A percentile compares a stretch with the other conserved stretches of the same genome.
These are phyloP conservation scores for Termitomyces eurrhizus DNA, from an alignment of 768 basidiomycete species.

Conservation along the genomic window DNA sequence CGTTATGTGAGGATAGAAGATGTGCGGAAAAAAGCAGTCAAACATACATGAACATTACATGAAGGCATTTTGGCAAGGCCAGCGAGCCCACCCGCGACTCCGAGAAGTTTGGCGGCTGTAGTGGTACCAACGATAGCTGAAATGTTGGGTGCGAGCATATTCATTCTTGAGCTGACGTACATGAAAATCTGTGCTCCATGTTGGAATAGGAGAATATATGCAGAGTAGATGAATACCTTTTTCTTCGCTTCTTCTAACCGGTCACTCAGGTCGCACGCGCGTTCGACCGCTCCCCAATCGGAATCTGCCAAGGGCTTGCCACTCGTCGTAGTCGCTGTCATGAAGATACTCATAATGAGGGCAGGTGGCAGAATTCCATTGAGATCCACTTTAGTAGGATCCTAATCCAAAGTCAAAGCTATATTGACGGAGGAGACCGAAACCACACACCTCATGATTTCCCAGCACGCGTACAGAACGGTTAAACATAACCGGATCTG, in stretches of 20 bases:
- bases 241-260: slow-evolving; percentile 86
- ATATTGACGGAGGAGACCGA: not conserved
- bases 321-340: slow-evolving; percentile 89
- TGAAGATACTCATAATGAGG: slow-evolving; percentile 92
- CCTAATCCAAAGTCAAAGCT: slow-evolving; percentile 36
- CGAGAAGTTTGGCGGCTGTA: slow-evolving; percentile 96
- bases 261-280: slow-evolving; percentile 87
- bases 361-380: slow-evolving; percentile 79
- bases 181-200: slow-evolving; percentile 73
- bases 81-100: slow-evolving; percentile 90
- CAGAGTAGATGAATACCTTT: slow-evolving; percentile 45
- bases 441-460: slow-evolving; percentile 63
- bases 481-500: slow-evolving; percentile 90
- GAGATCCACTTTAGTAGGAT: slow-evolving; percentile 83
- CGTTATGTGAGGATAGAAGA: not conserved
- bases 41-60: slow-evolving; percentile 88
- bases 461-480: slow-evolving; percentile 85
- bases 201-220: slow-evolving; percentile 1
- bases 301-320: slow-evolving; percentile 67
- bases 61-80: slow-evolving; percentile 93
- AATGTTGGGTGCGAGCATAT: slow-evolving; percentile 95
- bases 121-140: slow-evolving; percentile 98
- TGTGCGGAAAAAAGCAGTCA: not conserved
- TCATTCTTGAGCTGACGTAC: slow-evolving; percentile 99
- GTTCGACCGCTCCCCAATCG: slow-evolving; percentile 78